Evolutionary conservation across 1,284 basidiomycete genomes (phyloP), one percentile per base, ranked within the genome.

Genomic region (Puccinia polysora): DNA sequence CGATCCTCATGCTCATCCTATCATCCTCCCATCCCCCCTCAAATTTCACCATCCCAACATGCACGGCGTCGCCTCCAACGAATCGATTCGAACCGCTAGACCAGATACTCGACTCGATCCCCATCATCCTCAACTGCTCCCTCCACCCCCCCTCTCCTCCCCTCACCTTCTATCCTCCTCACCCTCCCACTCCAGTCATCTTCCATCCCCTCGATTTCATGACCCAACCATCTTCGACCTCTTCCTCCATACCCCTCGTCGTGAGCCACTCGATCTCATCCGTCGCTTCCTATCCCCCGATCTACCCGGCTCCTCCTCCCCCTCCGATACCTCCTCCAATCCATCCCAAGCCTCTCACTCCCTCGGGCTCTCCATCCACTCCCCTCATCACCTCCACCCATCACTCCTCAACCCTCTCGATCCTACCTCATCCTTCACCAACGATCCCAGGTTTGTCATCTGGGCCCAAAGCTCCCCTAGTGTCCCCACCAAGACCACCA

Each of bases 381-480:
- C 63, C 40, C 53, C 63, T 55, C 36, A n/a, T 55, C 10, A 53
- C 52, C 38, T 65, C 63, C 47, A 89, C 89, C 1, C 84, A 86
- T 53, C 50, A 23, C 36, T 53, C 23, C 14, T 34, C 5, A 20
- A n/a, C 18, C 40, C 40, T 30, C 30, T 50, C 12, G 23, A 53
- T 40, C 1, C 23, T 49, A 40, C 38, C 23, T 55, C 36, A 55
- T 14, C 63, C 32, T 55, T 30, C 7, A 23, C 38, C 20, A 87
- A 91, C 75, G 90, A 93, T 76, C 90, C 90, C 23, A 85, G 90
- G 0, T 92, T 91, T 78, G 89, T 90, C 32, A 87, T 92, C 18
- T 93, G 90, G 90, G 89, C 88, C 1, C 36, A 64, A 28, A 60
- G 30, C 28, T 47, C 58, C 7, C 20, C 69, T 18, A 34, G 28